Base-by-base conservation (phyloP, 2,329 filamentous ascomycete genomes). In the Talaromyces sp. region DNA sequence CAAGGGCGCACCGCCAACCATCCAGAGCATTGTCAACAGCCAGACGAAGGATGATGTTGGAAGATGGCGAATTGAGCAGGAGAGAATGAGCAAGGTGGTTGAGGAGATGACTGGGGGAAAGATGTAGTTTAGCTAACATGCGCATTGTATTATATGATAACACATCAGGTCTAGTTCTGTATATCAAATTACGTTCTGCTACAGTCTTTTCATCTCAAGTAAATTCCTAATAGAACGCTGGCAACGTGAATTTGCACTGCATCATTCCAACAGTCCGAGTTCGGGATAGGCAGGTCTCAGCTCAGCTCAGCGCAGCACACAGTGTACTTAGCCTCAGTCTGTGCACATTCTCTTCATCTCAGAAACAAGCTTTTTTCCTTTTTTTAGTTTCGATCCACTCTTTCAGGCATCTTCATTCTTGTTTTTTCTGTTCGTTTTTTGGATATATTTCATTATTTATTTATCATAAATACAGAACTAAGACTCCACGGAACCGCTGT, bases 61-160 rank as follows among this genome's bases (percentile, higher is more conserved):
- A 63, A 70, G 67, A 63, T 73, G 67, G 75, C 75, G 64, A 62
- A 52, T 82, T 45, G 80, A 79, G 35, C 80, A 81, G 67, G 76
- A 82, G 61, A 79, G 86, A 64, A 78, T 88, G 67, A 82, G 80
- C 75, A 83, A 78, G 71, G 81, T 89, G 67, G 84, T 82, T 8
- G 86, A 88, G 72, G 80, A 82, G 65, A 77, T 89, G 65, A 89
- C 85, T 19, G 86, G 86, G 57, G 86, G 86, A 53, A 87, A 85
- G 76, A 77, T 84, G 71, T 76, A 56, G 25, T 3, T 15, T 28
- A 22, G n/a, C 22, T 19, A 33, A 13, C 9, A 36, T n/a, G 33
- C 22, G 11, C 25, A 37, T 33, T 48, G 45, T 48, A 48, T 35
- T 13, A 19, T 48, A 48, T 5, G n/a, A n/a, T 35, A 28, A n/a